Evolutionary conservation across 495 filamentous ascomycete species (phyloP), one percentile per base, ranked within the genome.

Genomic region (Penicillium dipodomyicola): DNA sequence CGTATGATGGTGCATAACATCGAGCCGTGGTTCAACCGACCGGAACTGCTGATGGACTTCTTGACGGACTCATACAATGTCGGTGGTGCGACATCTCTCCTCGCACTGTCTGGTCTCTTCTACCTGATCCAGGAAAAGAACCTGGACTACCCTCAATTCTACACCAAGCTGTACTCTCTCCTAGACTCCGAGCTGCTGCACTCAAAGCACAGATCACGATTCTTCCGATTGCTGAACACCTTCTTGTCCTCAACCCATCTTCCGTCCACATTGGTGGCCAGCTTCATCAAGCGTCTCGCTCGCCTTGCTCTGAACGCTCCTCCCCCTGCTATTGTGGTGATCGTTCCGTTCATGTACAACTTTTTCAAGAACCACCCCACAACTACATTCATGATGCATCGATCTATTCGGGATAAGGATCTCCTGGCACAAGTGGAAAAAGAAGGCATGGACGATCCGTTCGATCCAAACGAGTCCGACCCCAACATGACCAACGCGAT

Each of bases 11-110:
- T 89, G 5, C 77, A 79, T 57, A 83, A 79, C 19, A 92, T 97
- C 51, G 86, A 88, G 46, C 92, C 94, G 1, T 93, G 89, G 88
- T 96, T 97, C 72, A 81, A 72, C 33, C 86, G 88, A 35, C 85
- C 88, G 6, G 91, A 96, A 65, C 77, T 93, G 8, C 80, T 99
- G n/a, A 92, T 97, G 87, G 95, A 99, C 75, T 97, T 97, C 72
- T 74, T 99, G 37, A 96, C 91, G 2, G 92, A 96, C 71, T 92
- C 86, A 15, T 97, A 93, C 72, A 82, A 96, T 61, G 70, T 82
- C 17, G 92, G 95, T 49, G 94, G 94, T 52, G 85, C 89, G 5
- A 89, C 82, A 9, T 91, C 94, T 5, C 82, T 97, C 4, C 80
- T 96, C 23, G 92, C 95, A 3, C 80, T 99, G 0, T 95, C 91